Percentiles rank a stretch among this genome's conserved stretches.
These are phyloP conservation scores for Aspergillus melleus DNA, from an alignment of 2,329 filamentous ascomycete genomes.

Conservation along the genomic window DNA sequence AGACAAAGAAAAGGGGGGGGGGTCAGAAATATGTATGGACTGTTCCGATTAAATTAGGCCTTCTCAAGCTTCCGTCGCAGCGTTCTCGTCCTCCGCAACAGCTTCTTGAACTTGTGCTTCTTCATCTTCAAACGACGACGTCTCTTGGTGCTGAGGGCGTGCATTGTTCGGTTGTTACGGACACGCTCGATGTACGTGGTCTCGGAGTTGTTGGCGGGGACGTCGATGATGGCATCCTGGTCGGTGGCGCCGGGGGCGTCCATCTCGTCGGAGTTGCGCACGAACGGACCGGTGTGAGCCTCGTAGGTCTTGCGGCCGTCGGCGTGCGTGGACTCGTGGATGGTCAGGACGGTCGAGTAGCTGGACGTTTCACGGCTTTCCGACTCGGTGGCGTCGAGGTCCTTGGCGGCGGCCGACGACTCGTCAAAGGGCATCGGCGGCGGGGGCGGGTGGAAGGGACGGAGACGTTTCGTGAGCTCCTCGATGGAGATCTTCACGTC, in stretches of 20 bases:
- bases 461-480: conserved; percentile 67
- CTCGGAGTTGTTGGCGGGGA: conserved; percentile 46
- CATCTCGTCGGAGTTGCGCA: conserved; percentile 38
- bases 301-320: conserved; percentile 54
- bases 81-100: conserved; percentile 89
- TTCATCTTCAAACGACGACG: conserved; percentile 98
- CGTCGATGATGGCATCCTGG: conserved; percentile 52
- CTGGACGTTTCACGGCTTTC: conserved; percentile 44
- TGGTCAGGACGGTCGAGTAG: conserved; percentile 53
- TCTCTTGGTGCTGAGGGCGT: conserved; percentile 85
- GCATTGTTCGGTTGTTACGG: conserved; percentile 61
- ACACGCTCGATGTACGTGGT: conserved; percentile 67
- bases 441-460: conserved; percentile 84
- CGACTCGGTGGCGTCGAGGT: conserved; percentile 30
- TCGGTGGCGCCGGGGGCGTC: conserved; percentile 35
- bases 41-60: conserved; percentile 34
- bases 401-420: conserved; percentile 24
- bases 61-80: conserved; percentile 80
- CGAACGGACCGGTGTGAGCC: conserved; percentile 52
- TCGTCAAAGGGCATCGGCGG: conserved; percentile 64
- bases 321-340: conserved; percentile 53
- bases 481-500: conserved; percentile 67
- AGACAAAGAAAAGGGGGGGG: conserved; percentile 17
- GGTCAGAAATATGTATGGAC: conserved; percentile 8
- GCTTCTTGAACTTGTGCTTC: conserved; percentile 99